Base-by-base conservation (phyloP, 164 flowering plant genomes). In the Liquidambar formosana region DNA sequence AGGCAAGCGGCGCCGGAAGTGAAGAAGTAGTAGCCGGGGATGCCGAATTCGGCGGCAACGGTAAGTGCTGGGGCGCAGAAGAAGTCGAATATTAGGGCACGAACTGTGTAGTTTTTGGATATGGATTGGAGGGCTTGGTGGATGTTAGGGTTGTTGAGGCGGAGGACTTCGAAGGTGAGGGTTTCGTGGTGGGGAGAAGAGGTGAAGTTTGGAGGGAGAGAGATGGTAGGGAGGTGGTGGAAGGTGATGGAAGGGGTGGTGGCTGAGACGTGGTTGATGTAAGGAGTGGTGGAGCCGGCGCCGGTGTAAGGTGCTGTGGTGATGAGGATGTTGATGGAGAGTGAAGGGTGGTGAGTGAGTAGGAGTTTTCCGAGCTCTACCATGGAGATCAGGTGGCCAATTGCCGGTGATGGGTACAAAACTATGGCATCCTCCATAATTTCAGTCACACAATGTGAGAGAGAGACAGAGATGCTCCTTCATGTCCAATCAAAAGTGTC, bases 71-170 rank as follows among this genome's bases (percentile, higher is more conserved):
- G 2, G 27, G 28, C 16, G 67, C 82, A 72, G 71, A 86, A 86
- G 53, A 71, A 23, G 53, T 86, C 88, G 12, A 77, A 23, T 49
- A 84, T 28, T 22, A 86, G 28, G 46, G 80, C 71, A 1, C 19
- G 63, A 69, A 81, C 14, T 68, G 43, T 65, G 68, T 56, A 43
- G 15, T 47, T 18, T 0, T 16, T 25, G 64, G 81, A 78, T 57
- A 78, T 41, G 63, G 78, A 22, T 9, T n/a, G 33, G 45, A 80
- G 79, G 51, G 81, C 59, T 10, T 65, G 56, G 53, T 44, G 71
- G 63, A 81, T 65, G 23, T 28, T 26, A 1, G 79, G 76, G 61
- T 77, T 81, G 73, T 69, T 77, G 61, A 63, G 75, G 71, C 69
- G 72, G 65, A 72, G 64, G 62, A 68, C 26, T 1, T 69, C 70